Evolutionary conservation across 345 rosid species (phyloP), one percentile per base, ranked within the genome.

Genomic region (Brassica juncea): DNA sequence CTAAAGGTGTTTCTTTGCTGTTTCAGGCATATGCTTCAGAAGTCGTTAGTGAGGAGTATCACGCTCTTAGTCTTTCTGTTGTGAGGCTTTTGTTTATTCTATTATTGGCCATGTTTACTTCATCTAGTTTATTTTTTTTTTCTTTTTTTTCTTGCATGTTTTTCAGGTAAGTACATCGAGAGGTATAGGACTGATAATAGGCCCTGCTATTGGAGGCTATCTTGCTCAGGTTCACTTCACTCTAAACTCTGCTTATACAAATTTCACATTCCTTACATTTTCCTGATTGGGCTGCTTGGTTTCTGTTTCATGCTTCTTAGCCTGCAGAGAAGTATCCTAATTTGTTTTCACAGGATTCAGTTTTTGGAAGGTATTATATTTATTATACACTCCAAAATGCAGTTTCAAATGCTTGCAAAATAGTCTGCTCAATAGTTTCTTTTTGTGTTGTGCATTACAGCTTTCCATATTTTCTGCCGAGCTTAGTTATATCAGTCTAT

Each of bases 131-230:
- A 52, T 5, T 52, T 15, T 66, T 66, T 19, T 19, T 16, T 39
- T 10, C 3, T 49, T 14, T 47, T 44, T 44, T 47, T 57, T 76
- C 12, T 32, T 31, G 12, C 21, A 61, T 32, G 15, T 34, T 9
- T 34, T 71, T 78, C 84, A 90, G 97, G 83, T 91, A 63, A 90
- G 94, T 82, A 85, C 94, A 65, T 82, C 97, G 3, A 84, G 97
- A 88, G 96, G 94, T 68, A 84, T 89, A 63, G 94, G 97, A 49
- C 80, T 91, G 62, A 83, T 92, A 72, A 77, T 92, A 32, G 97
- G 97, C 72, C 97, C 94, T 23, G 96, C 96, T 55, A 77, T 92
- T 67, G 96, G 97, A 75, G 97, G 96, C 12, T 89, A 86, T 83
- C 86, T 92, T 65, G 92, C 97, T 35, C 94, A 87, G 96, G 97